Evolutionary conservation across 2,329 filamentous ascomycete species (phyloP), one percentile per base, ranked within the genome.

Genomic region (Acephala macrosclerotiorum): DNA sequence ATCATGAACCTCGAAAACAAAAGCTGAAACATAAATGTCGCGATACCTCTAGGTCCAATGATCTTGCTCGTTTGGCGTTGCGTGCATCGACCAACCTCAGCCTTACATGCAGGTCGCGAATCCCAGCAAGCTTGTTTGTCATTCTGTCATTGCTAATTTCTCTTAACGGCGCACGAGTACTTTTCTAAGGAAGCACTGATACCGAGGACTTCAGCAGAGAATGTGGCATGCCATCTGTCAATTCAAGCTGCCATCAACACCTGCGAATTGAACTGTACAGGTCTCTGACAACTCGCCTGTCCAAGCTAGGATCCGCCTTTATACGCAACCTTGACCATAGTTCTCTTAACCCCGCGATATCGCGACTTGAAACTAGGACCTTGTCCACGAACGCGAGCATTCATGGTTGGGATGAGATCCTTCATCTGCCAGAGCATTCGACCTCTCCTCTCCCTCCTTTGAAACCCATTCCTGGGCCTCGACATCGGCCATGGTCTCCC

Each of bases 401-500:
- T 67, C 65, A 70, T 73, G 68, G 66, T 68, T 75, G 74, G 71
- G 70, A 77, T 77, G 75, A 71, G 66, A 75, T 66, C 69, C 65
- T 72, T 63, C 49, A 65, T 63, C 71, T 70, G 66, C 68, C 70
- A 73, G 55, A 73, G 68, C 67, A 70, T 60, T 67, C 70, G 65
- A 73, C 71, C 70, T 72, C 71, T 67, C 67, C 66, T 67, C 70
- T 68, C 57, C 61, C 61, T 65, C 58, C 72, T 68, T 35, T 72
- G 63, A 71, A 64, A 66, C 66, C 68, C 63, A 22, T 58, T 65
- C 57, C 57, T 53, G 62, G 68, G 65, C 64, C 68, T 61, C 66
- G 38, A 67, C 63, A 61, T 63, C 69, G 68, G 75, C 68, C 69
- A 77, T 77, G 76, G 74, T 75, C 68, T 72, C 74, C 66, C 69